Evolutionary conservation across 148 eudicot genomes (phyloP), one percentile per base, ranked within the genome.

Genomic region (Beta vulgaris): DNA sequence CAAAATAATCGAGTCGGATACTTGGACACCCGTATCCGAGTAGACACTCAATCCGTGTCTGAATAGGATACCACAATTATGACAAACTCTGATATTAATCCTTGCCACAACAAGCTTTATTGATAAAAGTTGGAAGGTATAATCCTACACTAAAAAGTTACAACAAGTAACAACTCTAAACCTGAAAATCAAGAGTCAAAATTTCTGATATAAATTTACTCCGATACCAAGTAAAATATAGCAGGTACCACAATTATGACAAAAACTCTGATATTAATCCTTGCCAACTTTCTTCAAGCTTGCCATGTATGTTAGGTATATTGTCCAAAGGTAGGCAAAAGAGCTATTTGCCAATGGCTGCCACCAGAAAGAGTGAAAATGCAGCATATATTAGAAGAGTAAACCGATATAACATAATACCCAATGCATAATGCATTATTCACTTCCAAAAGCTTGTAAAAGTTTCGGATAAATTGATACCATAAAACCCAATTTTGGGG

Each of bases 301-400:
- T 26, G 92, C 97, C 89, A 91, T 81, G 76, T 91, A 88, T 5
- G 97, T 88, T 76, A 91, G 76, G 71, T 91, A 91, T 77, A 91
- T 87, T 36, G 87, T 90, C 97, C 97, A 91, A 51, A 90, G 51
- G 68, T 89, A 91, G 9, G 91, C 84, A 69, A 91, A 90, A 5
- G 92, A 85, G 75, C 90, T 89, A 68, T 87, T 88, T 42, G 78
- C 78, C 86, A 91, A 68, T 26, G 97, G 93, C 97, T 91, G 93
- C 82, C 61, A 86, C 62, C 53, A 29, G n/a, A 72, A 42, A 18
- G 51, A 63, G n/a, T 7, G 25, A 6, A 71, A 61, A 61, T 4
- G 2, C 18, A 71, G 46, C 39, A 13, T 36, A 62, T 11, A 70
- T 71, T 28, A 78, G 73, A 69, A 3, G 40, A 14, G 42, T 7